These are phyloP conservation scores for Aspergillus asperescens DNA, from an alignment of 495 filamentous ascomycete genomes.

Conservation along the genomic window DNA sequence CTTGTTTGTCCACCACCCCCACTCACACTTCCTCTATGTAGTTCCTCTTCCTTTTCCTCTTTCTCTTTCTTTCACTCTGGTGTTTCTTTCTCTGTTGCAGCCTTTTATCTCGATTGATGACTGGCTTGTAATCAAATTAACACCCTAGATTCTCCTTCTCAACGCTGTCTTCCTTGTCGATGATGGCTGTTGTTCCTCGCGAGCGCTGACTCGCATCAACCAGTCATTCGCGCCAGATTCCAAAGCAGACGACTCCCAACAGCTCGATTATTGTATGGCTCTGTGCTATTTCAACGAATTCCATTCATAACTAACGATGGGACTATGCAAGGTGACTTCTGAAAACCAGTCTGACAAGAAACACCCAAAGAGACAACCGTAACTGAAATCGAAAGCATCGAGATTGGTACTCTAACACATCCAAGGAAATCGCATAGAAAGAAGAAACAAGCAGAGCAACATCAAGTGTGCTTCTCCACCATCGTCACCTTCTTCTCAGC, in stretches of 20 bases:
- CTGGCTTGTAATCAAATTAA: too few species aligned
- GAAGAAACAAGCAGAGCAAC: not conserved
- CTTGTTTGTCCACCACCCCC: too few species aligned
- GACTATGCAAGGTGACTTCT: not conserved
- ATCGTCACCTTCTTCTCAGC: conserved; percentile 9
- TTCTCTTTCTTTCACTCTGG: not conserved
- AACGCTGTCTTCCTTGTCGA: too few species aligned
- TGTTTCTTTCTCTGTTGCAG: not conserved
- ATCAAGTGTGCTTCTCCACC: not conserved
- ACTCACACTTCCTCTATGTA: not conserved
- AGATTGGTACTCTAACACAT: not conserved
- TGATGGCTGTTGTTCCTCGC: too few species aligned
- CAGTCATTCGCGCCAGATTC: not conserved
- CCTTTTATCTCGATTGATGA: too few species aligned
- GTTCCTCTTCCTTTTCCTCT: not conserved
- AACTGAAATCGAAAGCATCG: not conserved
- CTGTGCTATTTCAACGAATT: too few species aligned
- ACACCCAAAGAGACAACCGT: not conserved
- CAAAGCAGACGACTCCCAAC: not conserved
- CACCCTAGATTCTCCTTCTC: too few species aligned
- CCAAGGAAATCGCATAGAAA: not conserved
- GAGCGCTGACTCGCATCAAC: too few species aligned
- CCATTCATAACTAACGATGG: not conserved
- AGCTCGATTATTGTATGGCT: too few species aligned
- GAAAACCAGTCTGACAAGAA: not conserved